Conservation (phyloP, 2,329 filamentous ascomycete species). For the Colletotrichum spinosum region DNA sequence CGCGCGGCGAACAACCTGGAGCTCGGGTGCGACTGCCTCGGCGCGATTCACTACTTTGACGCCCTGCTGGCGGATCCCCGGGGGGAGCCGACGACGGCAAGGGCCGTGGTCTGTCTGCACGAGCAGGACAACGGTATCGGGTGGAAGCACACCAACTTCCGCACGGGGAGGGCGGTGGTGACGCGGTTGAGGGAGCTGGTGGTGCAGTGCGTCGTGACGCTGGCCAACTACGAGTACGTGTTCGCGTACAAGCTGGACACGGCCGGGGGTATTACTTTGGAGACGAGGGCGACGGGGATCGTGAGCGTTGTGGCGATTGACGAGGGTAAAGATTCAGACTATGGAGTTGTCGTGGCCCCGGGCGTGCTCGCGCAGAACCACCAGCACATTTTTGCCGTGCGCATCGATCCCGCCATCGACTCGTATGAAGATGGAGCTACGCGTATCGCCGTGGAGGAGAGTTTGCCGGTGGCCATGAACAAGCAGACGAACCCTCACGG, state of each 20-base stretch:
- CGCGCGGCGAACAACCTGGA: slow-evolving; percentile 75
- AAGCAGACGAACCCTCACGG: slow-evolving; percentile 69
- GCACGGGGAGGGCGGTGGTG: slow-evolving; percentile 71
- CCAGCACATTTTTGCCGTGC: slow-evolving; percentile 75
- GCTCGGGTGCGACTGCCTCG: slow-evolving; percentile 78
- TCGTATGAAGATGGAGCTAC: slow-evolving; percentile 58
- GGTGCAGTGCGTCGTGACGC: slow-evolving; percentile 75
- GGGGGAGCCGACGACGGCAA: slow-evolving; percentile 63
- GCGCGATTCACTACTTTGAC: slow-evolving; percentile 74
- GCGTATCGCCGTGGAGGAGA: slow-evolving; percentile 58
- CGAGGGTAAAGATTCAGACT: slow-evolving; percentile 59
- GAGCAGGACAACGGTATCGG: slow-evolving; percentile 78
- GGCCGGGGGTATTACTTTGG: slow-evolving; percentile 69
- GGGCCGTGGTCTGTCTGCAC: slow-evolving; percentile 75
- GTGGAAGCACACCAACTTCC: slow-evolving; percentile 79
- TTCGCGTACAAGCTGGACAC: slow-evolving; percentile 69
- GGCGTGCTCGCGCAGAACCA: slow-evolving; percentile 77
- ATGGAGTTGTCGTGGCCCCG: slow-evolving; percentile 71
- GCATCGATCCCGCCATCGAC: slow-evolving; percentile 75
- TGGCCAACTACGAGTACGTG: slow-evolving; percentile 77
- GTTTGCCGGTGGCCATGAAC: slow-evolving; percentile 52
- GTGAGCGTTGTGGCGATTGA: slow-evolving; percentile 71
- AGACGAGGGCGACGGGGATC: slow-evolving; percentile 75
- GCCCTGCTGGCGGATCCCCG: slow-evolving; percentile 63
- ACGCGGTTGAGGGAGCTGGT: slow-evolving; percentile 72